Evolutionary conservation across 2,329 filamentous ascomycete genomes (phyloP), one percentile per base, ranked within the genome.

Genomic region (Stemphylium vesicarium): DNA sequence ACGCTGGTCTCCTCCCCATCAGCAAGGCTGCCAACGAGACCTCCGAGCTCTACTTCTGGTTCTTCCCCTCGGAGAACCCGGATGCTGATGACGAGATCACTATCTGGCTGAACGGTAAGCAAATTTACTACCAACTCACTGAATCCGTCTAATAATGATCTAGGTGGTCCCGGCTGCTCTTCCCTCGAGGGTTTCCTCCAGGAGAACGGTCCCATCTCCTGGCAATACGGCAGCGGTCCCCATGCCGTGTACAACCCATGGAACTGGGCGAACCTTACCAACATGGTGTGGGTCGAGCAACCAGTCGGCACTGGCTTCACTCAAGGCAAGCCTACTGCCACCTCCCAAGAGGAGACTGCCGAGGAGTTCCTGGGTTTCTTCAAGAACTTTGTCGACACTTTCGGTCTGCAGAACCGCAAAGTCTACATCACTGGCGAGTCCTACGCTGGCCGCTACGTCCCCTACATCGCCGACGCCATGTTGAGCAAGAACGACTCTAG

Each of bases 331-430:
- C 80, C 85, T 3, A 89, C 83, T 0, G 88, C 88, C 9, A 85
- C 79, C 4, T 84, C 83, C 63, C 86, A 91, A 61, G 82, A 85
- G 26, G 88, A 92, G 60, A 81, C 89, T 1, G 88, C 88, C 0
- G 74, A 78, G n/a, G 84, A 93, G 62, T 92, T 94, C 71, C 79
- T 89, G 13, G 88, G 88, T 44, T 95, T 92, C 77, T 92, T 87
- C 82, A 87, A 88, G 77, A 91, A 91, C 76, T 92, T 92, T 64
- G 77, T 91, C 53, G 80, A 90, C 31, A 86, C 86, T 0, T 92
- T 92, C 62, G 79, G 76, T 11, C 77, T 92, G 71, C 81, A 89
- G 16, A 82, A 83, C 11, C 85, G 83, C 64, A 89, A 89, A 60
- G 82, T 92, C 9, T 94, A 89, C 72, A 84, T 95, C 53, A 82